Evolutionary conservation across 2,329 filamentous ascomycete genomes (phyloP).

Genomic region (Pseudogymnoascus sp.): DNA sequence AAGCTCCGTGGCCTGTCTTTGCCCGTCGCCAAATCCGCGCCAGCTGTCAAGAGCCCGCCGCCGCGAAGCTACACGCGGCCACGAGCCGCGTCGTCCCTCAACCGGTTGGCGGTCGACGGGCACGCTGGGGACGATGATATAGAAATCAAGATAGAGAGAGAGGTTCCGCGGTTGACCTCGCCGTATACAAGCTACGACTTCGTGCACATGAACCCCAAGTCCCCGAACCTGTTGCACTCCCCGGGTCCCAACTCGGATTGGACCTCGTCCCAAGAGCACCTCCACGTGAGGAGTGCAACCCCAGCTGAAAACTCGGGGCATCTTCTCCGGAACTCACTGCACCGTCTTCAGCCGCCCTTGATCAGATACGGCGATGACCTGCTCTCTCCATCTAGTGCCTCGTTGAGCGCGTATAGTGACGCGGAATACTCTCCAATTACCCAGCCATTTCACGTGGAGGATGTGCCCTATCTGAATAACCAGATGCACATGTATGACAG

Average conservation of each 20-base stretch:
- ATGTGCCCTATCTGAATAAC: slow-evolving; percentile 49
- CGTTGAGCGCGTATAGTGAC: slow-evolving; percentile 45
- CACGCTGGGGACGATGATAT: slow-evolving; percentile 20
- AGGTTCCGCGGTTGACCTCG: slow-evolving; percentile 13
- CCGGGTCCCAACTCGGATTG: slow-evolving; percentile 21
- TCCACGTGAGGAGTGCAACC: slow-evolving; percentile 14
- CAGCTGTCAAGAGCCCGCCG: slow-evolving; percentile 33
- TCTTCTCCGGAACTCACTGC: slow-evolving; percentile 44
- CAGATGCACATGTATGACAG: slow-evolving; percentile 51
- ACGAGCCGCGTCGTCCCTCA: slow-evolving; percentile 23
- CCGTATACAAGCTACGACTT: slow-evolving; percentile 33
- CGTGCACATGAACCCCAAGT: slow-evolving; percentile 31
- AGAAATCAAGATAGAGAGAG: slow-evolving; percentile 26
- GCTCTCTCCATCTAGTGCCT: slow-evolving; percentile 35
- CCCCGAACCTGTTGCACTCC: slow-evolving; percentile 21
- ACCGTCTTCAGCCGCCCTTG: slow-evolving; percentile 41
- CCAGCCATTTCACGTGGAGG: slow-evolving; percentile 47
- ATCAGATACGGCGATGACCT: slow-evolving; percentile 29
- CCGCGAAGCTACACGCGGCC: slow-evolving; percentile 16
- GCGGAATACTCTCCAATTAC: slow-evolving; percentile 50
- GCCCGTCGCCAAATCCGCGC: slow-evolving; percentile 54
- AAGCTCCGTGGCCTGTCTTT: slow-evolving; percentile 86
- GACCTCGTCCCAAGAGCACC: slow-evolving; percentile 25
- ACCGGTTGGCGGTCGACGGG: slow-evolving; percentile 15
- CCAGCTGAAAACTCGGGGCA: slow-evolving; percentile 24